These are phyloP conservation scores for Trifolium fragiferum DNA, from an alignment of 306 rosid genomes.

Conservation along the genomic window DNA sequence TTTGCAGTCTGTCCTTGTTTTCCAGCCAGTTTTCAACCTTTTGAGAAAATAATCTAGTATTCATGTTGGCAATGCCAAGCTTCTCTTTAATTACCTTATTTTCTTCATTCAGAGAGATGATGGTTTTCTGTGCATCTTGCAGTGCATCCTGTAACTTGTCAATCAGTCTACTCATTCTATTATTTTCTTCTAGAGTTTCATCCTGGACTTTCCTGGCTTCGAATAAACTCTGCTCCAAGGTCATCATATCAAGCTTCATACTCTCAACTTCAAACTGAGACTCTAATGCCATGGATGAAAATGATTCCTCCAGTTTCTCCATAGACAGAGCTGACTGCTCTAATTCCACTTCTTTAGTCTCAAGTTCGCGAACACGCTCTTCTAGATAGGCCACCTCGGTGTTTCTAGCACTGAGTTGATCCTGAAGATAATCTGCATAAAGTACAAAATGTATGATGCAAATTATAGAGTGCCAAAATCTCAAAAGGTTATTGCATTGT, in stretches of 20 bases:
- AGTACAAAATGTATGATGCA: conserved; percentile 41
- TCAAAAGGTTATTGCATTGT: conserved; percentile 2
- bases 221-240: conserved; percentile 69
- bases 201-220: conserved; percentile 71
- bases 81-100: conserved; percentile 61
- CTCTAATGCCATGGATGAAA: conserved; percentile 76
- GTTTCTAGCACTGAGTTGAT: conserved; percentile 73
- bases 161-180: conserved; percentile 54
- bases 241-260: conserved; percentile 79
- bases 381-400: conserved; percentile 60
- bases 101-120: conserved; percentile 57
- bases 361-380: conserved; percentile 58
- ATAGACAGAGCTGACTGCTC: conserved; percentile 58
- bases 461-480: conserved; percentile 27
- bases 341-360: conserved; percentile 61
- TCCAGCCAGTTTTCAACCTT: conserved; percentile 68
- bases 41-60: conserved; percentile 56
- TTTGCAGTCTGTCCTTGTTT: conserved; percentile 44
- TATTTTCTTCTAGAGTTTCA: conserved; percentile 66
- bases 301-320: conserved; percentile 73
- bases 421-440: conserved; percentile 83
- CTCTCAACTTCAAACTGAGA: conserved; percentile 92
- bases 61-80: conserved; percentile 54
- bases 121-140: conserved; percentile 53
- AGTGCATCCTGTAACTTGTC: conserved; percentile 59